Evolutionary conservation across 352 stramenopile species (phyloP).

Genomic region (Phytophthora crassamura): DNA sequence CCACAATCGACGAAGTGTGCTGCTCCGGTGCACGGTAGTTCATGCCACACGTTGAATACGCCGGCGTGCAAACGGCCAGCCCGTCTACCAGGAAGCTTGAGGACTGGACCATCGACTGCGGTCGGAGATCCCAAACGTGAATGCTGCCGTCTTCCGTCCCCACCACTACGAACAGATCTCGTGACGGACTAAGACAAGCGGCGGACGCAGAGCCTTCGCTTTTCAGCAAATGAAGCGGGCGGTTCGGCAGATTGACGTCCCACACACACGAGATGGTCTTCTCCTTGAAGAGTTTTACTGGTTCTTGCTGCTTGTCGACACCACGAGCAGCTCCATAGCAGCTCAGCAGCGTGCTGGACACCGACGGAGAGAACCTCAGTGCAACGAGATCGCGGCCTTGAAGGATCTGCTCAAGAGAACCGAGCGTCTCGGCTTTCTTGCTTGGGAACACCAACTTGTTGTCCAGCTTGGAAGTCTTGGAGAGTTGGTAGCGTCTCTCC

Average conservation of each 20-base stretch:
- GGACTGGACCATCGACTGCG: constrained; percentile 29
- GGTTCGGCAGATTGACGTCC: constrained; percentile 64
- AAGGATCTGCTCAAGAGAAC: constrained; percentile 38
- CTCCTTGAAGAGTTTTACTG: constrained; percentile 22
- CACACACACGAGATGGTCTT: constrained; percentile 72
- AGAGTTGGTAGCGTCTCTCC: constrained; percentile 38
- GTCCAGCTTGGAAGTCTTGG: constrained; percentile 45
- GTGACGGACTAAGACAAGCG: constrained; percentile 48
- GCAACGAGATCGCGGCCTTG: constrained; percentile 38
- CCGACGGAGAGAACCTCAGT: constrained; percentile 55
- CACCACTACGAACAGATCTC: constrained; percentile 60
- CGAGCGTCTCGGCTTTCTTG: constrained; percentile 21
- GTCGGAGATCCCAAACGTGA: constrained; percentile 73
- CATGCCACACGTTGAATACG: constrained; percentile 66
- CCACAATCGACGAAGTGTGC: constrained; percentile 56
- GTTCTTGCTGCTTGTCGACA: not conserved
- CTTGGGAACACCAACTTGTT: constrained; percentile 37
- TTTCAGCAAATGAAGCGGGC: constrained; percentile 52
- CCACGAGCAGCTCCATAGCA: constrained; percentile 38
- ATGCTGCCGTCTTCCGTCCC: constrained; percentile 71
- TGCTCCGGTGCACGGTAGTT: constrained; percentile 49
- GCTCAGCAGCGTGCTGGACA: constrained; percentile 58
- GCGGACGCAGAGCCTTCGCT: constrained; percentile 55
- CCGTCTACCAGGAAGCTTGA: constrained; percentile 25
- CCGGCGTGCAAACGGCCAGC: constrained; percentile 47